These are phyloP conservation scores for Irpex sp. DNA, from an alignment of 1,284 basidiomycete species.

Conservation along the genomic window DNA sequence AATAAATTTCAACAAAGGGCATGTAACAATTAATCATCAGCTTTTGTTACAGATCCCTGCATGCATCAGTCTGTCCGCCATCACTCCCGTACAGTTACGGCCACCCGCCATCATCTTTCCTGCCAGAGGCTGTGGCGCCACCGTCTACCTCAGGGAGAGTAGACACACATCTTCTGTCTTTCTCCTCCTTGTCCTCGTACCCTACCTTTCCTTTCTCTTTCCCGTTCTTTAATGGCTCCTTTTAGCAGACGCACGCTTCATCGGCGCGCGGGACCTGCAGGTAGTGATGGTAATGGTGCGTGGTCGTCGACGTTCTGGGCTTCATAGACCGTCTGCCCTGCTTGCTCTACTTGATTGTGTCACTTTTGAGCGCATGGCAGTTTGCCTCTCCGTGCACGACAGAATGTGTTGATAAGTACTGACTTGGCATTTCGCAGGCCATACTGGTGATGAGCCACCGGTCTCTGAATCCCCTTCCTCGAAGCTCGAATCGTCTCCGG, in stretches of 20 bases:
- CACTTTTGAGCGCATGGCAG: not conserved
- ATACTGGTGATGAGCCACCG: slow-evolving; percentile 10
- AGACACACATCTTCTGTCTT: not conserved
- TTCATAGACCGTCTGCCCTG: not conserved
- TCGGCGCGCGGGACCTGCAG: not conserved
- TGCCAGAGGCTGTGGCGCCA: not conserved
- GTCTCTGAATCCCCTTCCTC: not conserved
- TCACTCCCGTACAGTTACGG: not conserved
- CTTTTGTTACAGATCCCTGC: not conserved
- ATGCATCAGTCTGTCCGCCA: not conserved
- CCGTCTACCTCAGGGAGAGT: not conserved
- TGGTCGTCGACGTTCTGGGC: not conserved
- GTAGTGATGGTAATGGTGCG: slow-evolving; percentile 1
- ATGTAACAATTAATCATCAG: not conserved
- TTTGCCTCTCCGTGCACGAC: not conserved
- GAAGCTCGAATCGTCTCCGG: not conserved
- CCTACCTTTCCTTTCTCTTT: not conserved
- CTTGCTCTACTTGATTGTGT: not conserved
- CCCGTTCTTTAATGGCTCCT: slow-evolving; percentile 4
- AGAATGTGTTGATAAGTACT: not conserved
- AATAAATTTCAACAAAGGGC: not conserved
- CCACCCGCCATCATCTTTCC: not conserved
- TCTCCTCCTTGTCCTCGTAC: not conserved
- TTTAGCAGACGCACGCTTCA: not conserved
- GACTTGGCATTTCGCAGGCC: not conserved